Evolutionary conservation across 2,329 filamentous ascomycete genomes (phyloP), one percentile per base, ranked within the genome.

Genomic region (Colletotrichum simmondsii): DNA sequence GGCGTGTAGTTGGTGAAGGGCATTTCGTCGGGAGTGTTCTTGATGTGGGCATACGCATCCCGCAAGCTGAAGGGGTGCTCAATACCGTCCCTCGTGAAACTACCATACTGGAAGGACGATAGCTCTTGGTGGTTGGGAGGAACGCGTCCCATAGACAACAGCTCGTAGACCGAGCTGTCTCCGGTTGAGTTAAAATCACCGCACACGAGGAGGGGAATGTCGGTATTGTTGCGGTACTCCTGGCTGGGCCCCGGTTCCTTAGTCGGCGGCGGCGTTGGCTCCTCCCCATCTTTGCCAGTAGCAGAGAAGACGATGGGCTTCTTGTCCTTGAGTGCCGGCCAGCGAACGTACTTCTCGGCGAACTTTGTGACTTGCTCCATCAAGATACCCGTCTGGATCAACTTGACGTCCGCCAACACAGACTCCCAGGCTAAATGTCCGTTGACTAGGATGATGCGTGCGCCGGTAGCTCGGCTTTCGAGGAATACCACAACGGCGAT

Each of bases 1-100:
- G 97, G 95, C 16, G 95, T 97, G 83, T 98, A 99, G 83, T 99
- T 99, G 59, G 97, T 99, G 82, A 98, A 99, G 5, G 92, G 91
- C 77, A 98, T 86, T 80, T 98, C 94, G 71, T 95, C 93, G 7
- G 92, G 92, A 46, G 97, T 91, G 79, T 96, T 93, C 75, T 93
- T 93, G 65, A 97, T 92, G 75, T 93, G 90, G 46, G 91, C 90
- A 82, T 99, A 99, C 3, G 95, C 92, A 26, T 97, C 98, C 79
- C 97, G 95, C 76, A 99, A 87, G 79, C 93, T 96, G 86, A 98
- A 99, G 0, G 95, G 95, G 82, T 99, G 97, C 75, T 94, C 92
- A 83, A 98, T 98, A 73, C 97, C 97, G 77, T 97, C 92, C 71
- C 93, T 90, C 4, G 95, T 98, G 82, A 98, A 97, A 80, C 94